Evolutionary conservation across 2,329 filamentous ascomycete species (phyloP).

Genomic region (Fusarium pseudonygamai): DNA sequence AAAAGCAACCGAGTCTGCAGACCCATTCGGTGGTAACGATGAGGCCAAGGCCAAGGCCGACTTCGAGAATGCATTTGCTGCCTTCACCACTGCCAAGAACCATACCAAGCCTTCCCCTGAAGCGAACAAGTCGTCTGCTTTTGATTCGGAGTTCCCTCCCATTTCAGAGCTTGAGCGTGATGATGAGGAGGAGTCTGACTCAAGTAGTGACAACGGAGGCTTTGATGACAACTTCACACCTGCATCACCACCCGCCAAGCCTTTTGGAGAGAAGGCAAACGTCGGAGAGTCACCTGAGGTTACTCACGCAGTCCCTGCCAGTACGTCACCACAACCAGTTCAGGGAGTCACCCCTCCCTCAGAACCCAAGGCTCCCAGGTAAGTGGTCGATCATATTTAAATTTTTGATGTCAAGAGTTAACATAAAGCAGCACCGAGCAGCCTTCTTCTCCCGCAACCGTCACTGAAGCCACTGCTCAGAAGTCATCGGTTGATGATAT

Average conservation of each 20-base stretch:
- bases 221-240: slow-evolving; percentile 95
- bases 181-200: slow-evolving; percentile 79
- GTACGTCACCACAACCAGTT: slow-evolving; percentile 34
- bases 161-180: slow-evolving; percentile 83
- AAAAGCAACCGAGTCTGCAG: slow-evolving; percentile 44
- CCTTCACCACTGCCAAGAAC: slow-evolving; percentile 68
- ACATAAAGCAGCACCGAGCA: slow-evolving; percentile 42
- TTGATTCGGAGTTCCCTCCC: slow-evolving; percentile 87
- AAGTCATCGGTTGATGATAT: slow-evolving; percentile 54
- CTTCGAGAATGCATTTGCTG: slow-evolving; percentile 86
- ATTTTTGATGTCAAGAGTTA: neutral
- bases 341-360: slow-evolving; percentile 36
- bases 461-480: slow-evolving; percentile 40
- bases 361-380: slow-evolving; percentile 42
- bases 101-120: slow-evolving; percentile 56
- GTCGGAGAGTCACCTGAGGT: slow-evolving; percentile 22
- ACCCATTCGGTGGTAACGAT: slow-evolving; percentile 64
- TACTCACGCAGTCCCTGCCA: slow-evolving; percentile 8
- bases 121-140: slow-evolving; percentile 59
- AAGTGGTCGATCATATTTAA: slow-evolving; percentile 10
- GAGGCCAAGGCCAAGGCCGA: slow-evolving; percentile 77
- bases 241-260: slow-evolving; percentile 58
- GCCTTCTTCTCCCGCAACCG: slow-evolving; percentile 46
- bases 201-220: slow-evolving; percentile 79
- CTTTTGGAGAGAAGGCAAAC: slow-evolving; percentile 28